phyloP scores from a whole-genome alignment of 148 eudicot species.

The Rhododendron griersonianum region DNA sequence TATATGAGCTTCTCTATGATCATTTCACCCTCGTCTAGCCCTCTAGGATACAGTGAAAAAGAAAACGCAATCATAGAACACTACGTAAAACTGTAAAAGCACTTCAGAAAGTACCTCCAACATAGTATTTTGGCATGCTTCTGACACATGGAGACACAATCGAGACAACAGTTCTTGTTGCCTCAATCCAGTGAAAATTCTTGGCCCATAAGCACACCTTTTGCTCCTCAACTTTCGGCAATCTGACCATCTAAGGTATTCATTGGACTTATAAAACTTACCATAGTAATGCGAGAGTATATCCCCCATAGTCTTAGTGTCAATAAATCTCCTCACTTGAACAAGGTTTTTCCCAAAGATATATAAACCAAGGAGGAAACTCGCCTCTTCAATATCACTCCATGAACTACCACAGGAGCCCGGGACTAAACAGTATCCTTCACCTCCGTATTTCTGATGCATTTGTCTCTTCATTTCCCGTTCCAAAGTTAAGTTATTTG shows the following conservation, averaged over 20 bases:
- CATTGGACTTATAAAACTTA: constrained; percentile 42
- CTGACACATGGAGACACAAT: constrained; percentile 41
- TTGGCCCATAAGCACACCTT: constrained; percentile 54
- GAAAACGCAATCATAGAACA: neutral
- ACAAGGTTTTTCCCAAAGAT: constrained; percentile 68
- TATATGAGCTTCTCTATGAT: neutral
- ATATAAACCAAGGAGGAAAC: constrained; percentile 73
- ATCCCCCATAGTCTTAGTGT: constrained; percentile 51
- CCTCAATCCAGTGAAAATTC: constrained; percentile 64
- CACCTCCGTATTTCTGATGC: constrained; percentile 11
- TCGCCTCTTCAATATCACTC: constrained; percentile 54
- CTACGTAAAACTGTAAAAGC: too few relatives aligned
- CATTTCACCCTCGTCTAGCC: neutral
- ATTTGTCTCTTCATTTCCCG: neutral
- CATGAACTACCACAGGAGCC: constrained; percentile 33
- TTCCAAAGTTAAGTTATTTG: neutral
- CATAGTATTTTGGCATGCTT: constrained; percentile 43
- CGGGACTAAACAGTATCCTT: constrained; percentile 43
- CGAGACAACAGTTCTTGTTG: constrained; percentile 74
- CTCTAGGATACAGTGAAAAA: neutral
- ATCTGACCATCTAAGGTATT: constrained; percentile 60
- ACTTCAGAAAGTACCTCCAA: constrained; percentile 52
- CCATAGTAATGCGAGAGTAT: constrained; percentile 57
- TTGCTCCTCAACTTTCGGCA: constrained; percentile 56
- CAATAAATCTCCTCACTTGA: constrained; percentile 48